phyloP scores from a whole-genome alignment of 768 basidiomycete genomes.

The Boletus rubroflammeus region DNA sequence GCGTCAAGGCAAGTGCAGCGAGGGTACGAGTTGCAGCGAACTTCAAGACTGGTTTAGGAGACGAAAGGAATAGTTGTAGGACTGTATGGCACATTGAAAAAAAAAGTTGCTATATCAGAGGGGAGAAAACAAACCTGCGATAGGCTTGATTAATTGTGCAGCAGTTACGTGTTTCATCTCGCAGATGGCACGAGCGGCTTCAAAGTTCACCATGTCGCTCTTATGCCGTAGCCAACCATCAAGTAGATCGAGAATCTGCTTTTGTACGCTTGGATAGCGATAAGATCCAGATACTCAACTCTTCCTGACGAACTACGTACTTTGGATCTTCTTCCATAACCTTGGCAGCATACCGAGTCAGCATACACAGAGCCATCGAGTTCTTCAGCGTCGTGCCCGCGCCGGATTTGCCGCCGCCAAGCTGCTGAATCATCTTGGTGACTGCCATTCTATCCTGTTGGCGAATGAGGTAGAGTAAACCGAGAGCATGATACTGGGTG shows the following conservation, averaged over 20 bases:
- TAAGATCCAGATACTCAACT: neutral
- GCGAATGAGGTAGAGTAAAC: slow-evolving; percentile 88
- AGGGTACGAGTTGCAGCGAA: slow-evolving; percentile 97
- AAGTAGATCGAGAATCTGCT: slow-evolving; percentile 88
- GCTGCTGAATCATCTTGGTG: slow-evolving; percentile 98
- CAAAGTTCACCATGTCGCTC: slow-evolving; percentile 99
- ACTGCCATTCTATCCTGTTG: slow-evolving; percentile 99
- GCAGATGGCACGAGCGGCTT: slow-evolving; percentile 95
- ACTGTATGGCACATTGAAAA: slow-evolving; percentile 44
- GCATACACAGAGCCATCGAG: slow-evolving; percentile 96
- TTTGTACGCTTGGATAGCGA: slow-evolving; percentile 61
- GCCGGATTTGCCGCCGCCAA: slow-evolving; percentile 85
- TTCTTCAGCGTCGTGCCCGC: slow-evolving; percentile 85
- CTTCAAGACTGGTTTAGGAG: slow-evolving; percentile 91
- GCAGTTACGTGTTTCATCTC: slow-evolving; percentile 86
- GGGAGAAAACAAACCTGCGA: slow-evolving; percentile 61
- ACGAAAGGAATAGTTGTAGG: slow-evolving; percentile 92
- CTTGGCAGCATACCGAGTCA: slow-evolving; percentile 97
- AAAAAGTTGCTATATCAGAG: neutral
- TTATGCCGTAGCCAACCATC: slow-evolving; percentile 97
- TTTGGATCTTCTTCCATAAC: slow-evolving; percentile 99
- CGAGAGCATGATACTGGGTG: slow-evolving; percentile 95
- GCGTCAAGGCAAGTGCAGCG: slow-evolving; percentile 79
- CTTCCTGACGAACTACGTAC: slow-evolving; percentile 46
- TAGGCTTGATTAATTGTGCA: slow-evolving; percentile 78